Evolutionary conservation across 192 early-diverging fungal genomes (phyloP).

Genomic region (Phlyctochytrium arcticum): DNA sequence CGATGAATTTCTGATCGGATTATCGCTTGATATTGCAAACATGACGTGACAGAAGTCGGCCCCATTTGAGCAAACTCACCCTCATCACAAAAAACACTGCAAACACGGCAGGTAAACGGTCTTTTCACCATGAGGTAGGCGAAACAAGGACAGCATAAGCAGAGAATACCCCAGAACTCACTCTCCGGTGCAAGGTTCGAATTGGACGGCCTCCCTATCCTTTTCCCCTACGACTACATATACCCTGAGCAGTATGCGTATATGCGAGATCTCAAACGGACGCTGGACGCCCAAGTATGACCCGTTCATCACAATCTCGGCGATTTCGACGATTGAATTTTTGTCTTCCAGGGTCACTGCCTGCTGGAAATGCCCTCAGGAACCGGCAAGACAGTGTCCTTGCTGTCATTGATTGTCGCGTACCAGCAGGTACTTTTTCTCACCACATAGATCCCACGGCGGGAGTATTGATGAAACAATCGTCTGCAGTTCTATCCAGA

Average conservation of each 20-base stretch:
- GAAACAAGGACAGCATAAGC: no score
- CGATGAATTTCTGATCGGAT: no score
- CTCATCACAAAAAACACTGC: no score
- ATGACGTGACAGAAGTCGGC: no score
- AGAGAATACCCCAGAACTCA: no score
- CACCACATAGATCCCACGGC: neutral
- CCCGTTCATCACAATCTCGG: neutral
- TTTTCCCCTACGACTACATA: constrained; percentile 98
- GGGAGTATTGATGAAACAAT: neutral
- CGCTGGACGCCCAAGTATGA: constrained; percentile 78
- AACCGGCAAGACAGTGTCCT: constrained; percentile 96
- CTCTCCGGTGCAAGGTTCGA: constrained; percentile 49
- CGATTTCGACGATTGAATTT: neutral
- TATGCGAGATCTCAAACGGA: constrained; percentile 92
- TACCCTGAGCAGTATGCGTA: constrained; percentile 99
- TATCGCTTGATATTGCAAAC: no score
- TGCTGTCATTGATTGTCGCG: constrained; percentile 91
- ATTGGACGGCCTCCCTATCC: constrained; percentile 84
- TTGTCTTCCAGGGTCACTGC: constrained; percentile 71
- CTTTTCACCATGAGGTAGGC: no score
- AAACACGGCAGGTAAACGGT: no score
- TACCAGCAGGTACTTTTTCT: constrained; percentile 73
- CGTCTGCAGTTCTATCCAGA: constrained; percentile 71
- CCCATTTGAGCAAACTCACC: no score
- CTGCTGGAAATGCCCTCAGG: constrained; percentile 99